A percentile compares a stretch with the other conserved stretches of the same genome.
Conservation (phyloP, 352 stramenopile genomes). For the Stramenopiles sp. region DNA sequence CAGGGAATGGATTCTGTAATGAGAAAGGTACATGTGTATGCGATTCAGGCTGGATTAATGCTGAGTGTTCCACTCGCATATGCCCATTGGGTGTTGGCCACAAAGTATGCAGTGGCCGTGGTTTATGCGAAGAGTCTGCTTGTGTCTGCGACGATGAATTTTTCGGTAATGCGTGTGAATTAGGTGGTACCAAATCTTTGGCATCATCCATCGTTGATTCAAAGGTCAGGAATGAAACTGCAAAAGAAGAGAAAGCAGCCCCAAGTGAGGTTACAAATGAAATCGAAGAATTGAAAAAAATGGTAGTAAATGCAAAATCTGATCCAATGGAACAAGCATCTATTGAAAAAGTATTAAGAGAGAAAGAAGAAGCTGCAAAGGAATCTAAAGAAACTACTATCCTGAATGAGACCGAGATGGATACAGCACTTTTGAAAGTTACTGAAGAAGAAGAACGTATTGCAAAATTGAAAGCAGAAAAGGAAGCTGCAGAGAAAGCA, state of each 20-base stretch:
- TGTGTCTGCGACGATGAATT: not conserved
- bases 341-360: not conserved
- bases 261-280: not conserved
- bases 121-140: not conserved
- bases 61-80: not conserved
- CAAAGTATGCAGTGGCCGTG: slow-evolving; percentile 1
- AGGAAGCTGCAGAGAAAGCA: not conserved
- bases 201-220: not conserved
- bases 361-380: not conserved
- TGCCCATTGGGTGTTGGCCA: not conserved
- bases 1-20: not conserved
- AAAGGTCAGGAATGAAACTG: not conserved
- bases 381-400: not conserved
- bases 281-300: not conserved
- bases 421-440: not conserved
- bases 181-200: not conserved
- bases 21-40: not conserved
- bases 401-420: not conserved
- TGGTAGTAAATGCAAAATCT: not conserved
- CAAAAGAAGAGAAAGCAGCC: not conserved
- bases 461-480: not conserved
- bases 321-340: not conserved
- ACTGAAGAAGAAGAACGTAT: not conserved
- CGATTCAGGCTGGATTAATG: not conserved
- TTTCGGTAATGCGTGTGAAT: not conserved